These are phyloP conservation scores for Phytophthora sansomeana DNA, from an alignment of 352 stramenopile species.

Conservation along the genomic window DNA sequence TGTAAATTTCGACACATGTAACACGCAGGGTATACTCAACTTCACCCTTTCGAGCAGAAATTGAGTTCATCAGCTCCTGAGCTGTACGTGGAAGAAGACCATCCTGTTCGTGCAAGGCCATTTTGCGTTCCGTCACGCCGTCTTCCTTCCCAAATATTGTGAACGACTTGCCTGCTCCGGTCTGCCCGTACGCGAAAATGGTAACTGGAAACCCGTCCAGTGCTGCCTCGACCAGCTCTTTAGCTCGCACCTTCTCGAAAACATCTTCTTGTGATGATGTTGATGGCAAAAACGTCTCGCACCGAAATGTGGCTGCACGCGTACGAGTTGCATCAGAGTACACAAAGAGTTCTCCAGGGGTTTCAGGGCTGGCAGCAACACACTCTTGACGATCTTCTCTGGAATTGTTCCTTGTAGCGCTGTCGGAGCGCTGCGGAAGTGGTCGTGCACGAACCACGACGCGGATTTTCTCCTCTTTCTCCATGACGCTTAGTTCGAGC, in stretches of 20 bases:
- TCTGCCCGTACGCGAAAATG: conserved; percentile 82
- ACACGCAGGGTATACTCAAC: conserved; percentile 71
- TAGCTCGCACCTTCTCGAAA: conserved; percentile 55
- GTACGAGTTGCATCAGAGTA: conserved; percentile 45
- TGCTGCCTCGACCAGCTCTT: conserved; percentile 58
- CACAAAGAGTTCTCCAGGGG: conserved; percentile 48
- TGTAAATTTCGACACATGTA: conserved; percentile 85
- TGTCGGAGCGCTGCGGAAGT: conserved; percentile 7
- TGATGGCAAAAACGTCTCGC: conserved; percentile 60
- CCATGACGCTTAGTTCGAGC: conserved; percentile 28
- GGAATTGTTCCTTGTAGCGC: conserved; percentile 1
- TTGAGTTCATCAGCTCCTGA: conserved; percentile 57
- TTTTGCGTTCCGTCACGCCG: conserved; percentile 33
- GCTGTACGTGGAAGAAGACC: conserved; percentile 65
- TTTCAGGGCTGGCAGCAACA: conserved; percentile 49
- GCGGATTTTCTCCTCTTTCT: conserved; percentile 73
- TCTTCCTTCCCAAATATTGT: conserved; percentile 82
- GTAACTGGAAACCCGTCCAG: conserved; percentile 76
- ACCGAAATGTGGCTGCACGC: conserved; percentile 65
- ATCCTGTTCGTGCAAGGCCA: conserved; percentile 41
- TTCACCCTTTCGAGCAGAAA: conserved; percentile 43
- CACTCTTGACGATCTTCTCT: conserved; percentile 26
- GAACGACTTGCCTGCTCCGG: conserved; percentile 75
- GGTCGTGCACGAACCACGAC: conserved; percentile 73
- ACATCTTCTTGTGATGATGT: conserved; percentile 54